Evolutionary conservation across 2,329 filamentous ascomycete genomes (phyloP).

Genomic region (Rhynchosporium agropyri): DNA sequence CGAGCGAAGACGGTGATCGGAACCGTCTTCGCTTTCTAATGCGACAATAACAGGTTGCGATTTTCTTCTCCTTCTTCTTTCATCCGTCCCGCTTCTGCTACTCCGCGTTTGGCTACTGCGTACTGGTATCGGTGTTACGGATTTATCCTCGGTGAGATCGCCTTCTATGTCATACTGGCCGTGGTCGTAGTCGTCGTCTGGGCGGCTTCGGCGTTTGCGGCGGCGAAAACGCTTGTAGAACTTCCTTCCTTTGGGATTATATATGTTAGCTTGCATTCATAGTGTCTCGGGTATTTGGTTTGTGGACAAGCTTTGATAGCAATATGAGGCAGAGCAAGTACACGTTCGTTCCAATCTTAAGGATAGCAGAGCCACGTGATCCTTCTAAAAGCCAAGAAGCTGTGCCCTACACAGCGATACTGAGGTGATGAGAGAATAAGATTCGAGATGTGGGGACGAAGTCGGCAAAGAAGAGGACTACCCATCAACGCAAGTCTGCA

Average conservation of each 20-base stretch:
- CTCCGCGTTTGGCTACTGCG: slow-evolving; percentile 16
- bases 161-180: slow-evolving; percentile 19
- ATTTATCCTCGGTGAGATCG: slow-evolving; percentile 14
- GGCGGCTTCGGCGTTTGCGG: slow-evolving; percentile 14
- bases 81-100: slow-evolving; percentile 5
- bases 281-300: neutral
- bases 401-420: neutral
- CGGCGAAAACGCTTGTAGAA: slow-evolving; percentile 22
- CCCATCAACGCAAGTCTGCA: neutral
- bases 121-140: neutral
- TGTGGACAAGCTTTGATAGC: neutral
- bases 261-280: slow-evolving; percentile 9
- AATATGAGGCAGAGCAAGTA: neutral
- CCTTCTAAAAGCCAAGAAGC: neutral
- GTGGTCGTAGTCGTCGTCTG: slow-evolving; percentile 16
- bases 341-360: neutral
- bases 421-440: neutral
- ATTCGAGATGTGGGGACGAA: neutral
- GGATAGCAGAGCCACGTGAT: neutral
- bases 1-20: neutral
- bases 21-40: neutral
- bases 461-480: neutral
- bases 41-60: neutral
- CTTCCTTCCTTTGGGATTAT: slow-evolving; percentile 17
- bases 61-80: slow-evolving; percentile 4